Evolutionary conservation across 2,329 filamentous ascomycete species (phyloP).

Genomic region (Clarireedia homoeocarpa): DNA sequence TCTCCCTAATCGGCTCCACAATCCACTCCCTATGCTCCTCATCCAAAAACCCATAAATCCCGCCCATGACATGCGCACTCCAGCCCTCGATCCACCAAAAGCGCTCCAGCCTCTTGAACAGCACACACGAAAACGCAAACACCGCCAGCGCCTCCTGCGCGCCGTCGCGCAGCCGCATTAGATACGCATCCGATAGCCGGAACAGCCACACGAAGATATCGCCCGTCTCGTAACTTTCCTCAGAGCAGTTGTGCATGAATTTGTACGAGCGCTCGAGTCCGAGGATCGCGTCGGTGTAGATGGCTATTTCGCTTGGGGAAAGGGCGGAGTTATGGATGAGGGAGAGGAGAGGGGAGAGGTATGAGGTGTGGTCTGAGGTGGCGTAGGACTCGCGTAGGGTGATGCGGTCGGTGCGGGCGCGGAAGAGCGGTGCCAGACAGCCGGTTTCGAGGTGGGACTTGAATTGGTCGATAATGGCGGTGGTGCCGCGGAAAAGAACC

Average conservation of each 20-base stretch:
- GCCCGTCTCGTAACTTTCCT: constrained; percentile 24
- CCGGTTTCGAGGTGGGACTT: not conserved
- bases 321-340: too few relatives aligned
- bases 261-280: constrained; percentile 28
- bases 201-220: constrained; percentile 35
- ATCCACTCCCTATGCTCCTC: constrained; percentile 30
- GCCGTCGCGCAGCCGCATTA: constrained; percentile 29
- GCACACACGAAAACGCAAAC: constrained; percentile 28
- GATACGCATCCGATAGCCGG: constrained; percentile 28
- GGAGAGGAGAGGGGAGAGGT: too few relatives aligned
- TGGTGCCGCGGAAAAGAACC: constrained; percentile 19
- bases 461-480: not conserved
- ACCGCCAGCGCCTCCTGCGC: constrained; percentile 30
- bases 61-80: constrained; percentile 26
- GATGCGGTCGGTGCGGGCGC: not conserved
- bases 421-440: not conserved
- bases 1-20: constrained; percentile 19
- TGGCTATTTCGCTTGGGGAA: not conserved
- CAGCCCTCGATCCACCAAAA: constrained; percentile 32
- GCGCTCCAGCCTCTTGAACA: constrained; percentile 26
- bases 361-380: too few relatives aligned
- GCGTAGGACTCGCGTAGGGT: not conserved
- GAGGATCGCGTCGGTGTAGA: constrained; percentile 20
- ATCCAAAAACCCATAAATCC: constrained; percentile 27
- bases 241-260: constrained; percentile 14